Conservation (phyloP, 164 flowering plant genomes). For the Vitis amurensis region DNA sequence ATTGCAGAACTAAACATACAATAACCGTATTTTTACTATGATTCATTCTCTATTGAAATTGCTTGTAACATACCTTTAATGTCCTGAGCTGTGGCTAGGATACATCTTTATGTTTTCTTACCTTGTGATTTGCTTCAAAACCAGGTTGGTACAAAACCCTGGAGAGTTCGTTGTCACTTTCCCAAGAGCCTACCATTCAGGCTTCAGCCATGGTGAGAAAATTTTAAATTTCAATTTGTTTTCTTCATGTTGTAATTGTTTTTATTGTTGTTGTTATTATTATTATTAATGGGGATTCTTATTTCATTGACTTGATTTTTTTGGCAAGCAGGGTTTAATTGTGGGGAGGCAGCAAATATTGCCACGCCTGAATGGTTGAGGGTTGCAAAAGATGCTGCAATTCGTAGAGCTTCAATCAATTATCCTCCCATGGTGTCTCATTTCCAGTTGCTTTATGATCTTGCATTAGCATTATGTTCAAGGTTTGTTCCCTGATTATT, state of each 20-base stretch:
- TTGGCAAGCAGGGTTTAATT: slow-evolving; percentile 68
- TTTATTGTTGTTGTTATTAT: slow-evolving; percentile 5
- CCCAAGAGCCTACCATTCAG: slow-evolving; percentile 98
- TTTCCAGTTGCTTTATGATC: slow-evolving; percentile 89
- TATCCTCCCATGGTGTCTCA: slow-evolving; percentile 99
- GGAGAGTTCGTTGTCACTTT: slow-evolving; percentile 99
- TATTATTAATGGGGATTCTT: background rate
- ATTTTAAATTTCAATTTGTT: slow-evolving; percentile 6
- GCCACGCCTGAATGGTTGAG: slow-evolving; percentile 98
- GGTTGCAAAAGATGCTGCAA: slow-evolving; percentile 92
- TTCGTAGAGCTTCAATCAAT: slow-evolving; percentile 92
- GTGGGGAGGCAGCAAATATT: slow-evolving; percentile 98
- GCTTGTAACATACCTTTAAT: background rate
- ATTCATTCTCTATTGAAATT: background rate
- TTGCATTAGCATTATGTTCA: slow-evolving; percentile 70
- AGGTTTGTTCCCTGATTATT: slow-evolving; percentile 45
- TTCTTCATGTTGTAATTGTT: background rate
- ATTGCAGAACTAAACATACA: background rate
- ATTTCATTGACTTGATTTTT: slow-evolving; percentile 9
- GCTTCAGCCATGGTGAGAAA: slow-evolving; percentile 93
- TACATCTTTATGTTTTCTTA: slow-evolving; percentile 12
- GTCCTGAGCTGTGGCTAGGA: background rate
- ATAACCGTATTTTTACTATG: background rate
- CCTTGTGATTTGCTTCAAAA: slow-evolving; percentile 19
- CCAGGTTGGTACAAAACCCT: slow-evolving; percentile 95